Evolutionary conservation across 2,329 filamentous ascomycete genomes (phyloP).

Genomic region (Karstenula rhodostoma): DNA sequence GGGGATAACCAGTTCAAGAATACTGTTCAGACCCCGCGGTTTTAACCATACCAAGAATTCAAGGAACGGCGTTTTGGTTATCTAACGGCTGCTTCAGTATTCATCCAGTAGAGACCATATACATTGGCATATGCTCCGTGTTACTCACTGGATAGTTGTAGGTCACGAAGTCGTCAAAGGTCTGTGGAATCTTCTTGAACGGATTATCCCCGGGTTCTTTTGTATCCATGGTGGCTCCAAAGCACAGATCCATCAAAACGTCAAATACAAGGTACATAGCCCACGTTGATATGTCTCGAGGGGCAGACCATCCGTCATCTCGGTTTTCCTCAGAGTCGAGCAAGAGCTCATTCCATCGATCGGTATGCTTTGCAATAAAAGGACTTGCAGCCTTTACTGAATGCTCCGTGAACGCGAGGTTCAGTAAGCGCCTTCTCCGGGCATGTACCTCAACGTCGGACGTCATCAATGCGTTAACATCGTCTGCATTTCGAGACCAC

Average conservation of each 20-base stretch:
- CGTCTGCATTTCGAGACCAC: constrained; percentile 14
- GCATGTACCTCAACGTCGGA: constrained; percentile 14
- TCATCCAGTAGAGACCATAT: constrained; percentile 5
- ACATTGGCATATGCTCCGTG: constrained; percentile 7
- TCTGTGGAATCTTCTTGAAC: constrained; percentile 13
- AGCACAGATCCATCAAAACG: constrained; percentile 53
- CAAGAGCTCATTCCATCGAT: constrained; percentile 24
- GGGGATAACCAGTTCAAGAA: too few species aligned
- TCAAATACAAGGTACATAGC: constrained; percentile 49
- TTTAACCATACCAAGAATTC: too few species aligned
- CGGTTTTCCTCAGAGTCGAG: too few species aligned
- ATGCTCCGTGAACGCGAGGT: constrained; percentile 21
- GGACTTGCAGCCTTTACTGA: constrained; percentile 9
- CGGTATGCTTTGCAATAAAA: constrained; percentile 23
- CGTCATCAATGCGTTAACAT: constrained; percentile 13
- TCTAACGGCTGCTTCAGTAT: background rate
- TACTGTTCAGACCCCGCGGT: too few species aligned
- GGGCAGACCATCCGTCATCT: constrained; percentile 5
- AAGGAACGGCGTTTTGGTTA: too few species aligned
- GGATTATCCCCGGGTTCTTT: constrained; percentile 30
- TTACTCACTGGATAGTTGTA: constrained; percentile 3
- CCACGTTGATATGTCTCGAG: constrained; percentile 3
- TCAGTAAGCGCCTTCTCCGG: constrained; percentile 17
- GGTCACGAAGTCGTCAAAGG: too few species aligned
- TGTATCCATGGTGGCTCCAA: constrained; percentile 45